Percentiles rank a stretch among this genome's conserved stretches.
Evolutionary conservation across 1,284 basidiomycete genomes (phyloP).

Genomic region (Cutaneotrichosporon daszewskae): DNA sequence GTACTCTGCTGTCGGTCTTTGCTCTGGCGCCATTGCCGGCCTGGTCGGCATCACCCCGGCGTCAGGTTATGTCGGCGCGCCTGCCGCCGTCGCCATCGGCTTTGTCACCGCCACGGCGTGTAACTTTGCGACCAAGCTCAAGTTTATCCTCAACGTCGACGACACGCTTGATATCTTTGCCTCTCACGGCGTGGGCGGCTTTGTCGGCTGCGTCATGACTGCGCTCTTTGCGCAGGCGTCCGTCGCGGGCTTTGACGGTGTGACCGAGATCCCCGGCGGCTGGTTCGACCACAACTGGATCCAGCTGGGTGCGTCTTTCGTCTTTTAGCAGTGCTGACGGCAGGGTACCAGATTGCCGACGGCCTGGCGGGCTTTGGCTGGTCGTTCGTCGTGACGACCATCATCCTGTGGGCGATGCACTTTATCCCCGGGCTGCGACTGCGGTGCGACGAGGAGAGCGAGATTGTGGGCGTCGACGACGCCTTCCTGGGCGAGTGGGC

Average conservation of each 20-base stretch:
- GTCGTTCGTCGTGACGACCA: conserved; percentile 74
- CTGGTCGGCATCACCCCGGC: conserved; percentile 82
- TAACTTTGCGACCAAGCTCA: conserved; percentile 94
- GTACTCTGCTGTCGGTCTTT: conserved; percentile 91
- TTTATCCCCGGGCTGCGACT: conserved; percentile 80
- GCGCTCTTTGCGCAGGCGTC: conserved; percentile 82
- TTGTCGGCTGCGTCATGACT: conserved; percentile 63
- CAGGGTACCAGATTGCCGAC: conserved; percentile 60
- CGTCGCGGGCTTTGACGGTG: conserved; percentile 77
- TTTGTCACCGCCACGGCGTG: conserved; percentile 74
- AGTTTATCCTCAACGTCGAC: conserved; percentile 62
- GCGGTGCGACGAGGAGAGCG: conserved; percentile 71
- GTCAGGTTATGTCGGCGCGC: conserved; percentile 77
- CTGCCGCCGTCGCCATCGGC: conserved; percentile 78
- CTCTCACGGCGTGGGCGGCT: conserved; percentile 79
- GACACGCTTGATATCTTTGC: conserved; percentile 70
- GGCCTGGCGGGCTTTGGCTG: conserved; percentile 62
- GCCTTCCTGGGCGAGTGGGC: conserved; percentile 89
- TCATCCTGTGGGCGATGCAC: conserved; percentile 90
- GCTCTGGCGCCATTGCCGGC: conserved; percentile 86
- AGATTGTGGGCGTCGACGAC: conserved; percentile 90
- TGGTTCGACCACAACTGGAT: conserved; percentile 72
- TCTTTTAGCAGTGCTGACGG: too few relatives aligned
- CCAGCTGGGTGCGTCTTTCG: too few relatives aligned
- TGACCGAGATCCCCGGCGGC: conserved; percentile 67